Base-by-base conservation (phyloP, 345 rosid species). In the Dipteronia sinensis region DNA sequence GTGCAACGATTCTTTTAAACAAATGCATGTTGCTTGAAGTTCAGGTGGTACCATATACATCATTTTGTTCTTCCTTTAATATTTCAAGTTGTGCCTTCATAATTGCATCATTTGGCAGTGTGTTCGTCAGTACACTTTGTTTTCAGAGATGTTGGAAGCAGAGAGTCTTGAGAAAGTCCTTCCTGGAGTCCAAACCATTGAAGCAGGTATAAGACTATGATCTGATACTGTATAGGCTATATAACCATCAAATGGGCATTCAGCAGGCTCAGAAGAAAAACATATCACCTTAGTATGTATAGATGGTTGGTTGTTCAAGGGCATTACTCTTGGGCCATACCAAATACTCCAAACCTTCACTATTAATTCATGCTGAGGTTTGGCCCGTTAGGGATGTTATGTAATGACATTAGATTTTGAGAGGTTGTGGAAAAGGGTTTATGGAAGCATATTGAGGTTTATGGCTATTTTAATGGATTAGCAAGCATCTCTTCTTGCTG, bases 121-220 rank as follows among this genome's bases (percentile, higher is more conserved):
- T 76, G 77, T 86, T 77, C 83, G 6, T 51, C 83, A 34, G 2
- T 90, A 81, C 82, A 46, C 84, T 72, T 88, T 94, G 23, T 89
- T 92, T 83, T 59, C 61, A 1, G 86, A 88, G 83, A 83, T 91
- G 90, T 82, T 95, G 83, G 83, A 82, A 78, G 84, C 85, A 38
- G 97, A 91, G 81, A 67, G 76, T 72, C 87, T 89, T 75, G 80
- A 62, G 53, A 80, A 88, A 79, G 91, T 92, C 76, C 92, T 93
- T 86, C 95, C 93, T 63, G 92, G 88, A 31, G 80, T 81, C 80
- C 71, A 86, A 78, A 85, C 87, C 65, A 70, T 83, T 27, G 89
- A 88, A 77, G 98, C 88, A 88, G 94, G 97, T 95, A 79, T 25
- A 17, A 27, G 16, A 25, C 27, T 49, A 62, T 44, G 34, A 23